These are phyloP conservation scores for Lepiota venenata DNA, from an alignment of 768 basidiomycete genomes.

Conservation along the genomic window DNA sequence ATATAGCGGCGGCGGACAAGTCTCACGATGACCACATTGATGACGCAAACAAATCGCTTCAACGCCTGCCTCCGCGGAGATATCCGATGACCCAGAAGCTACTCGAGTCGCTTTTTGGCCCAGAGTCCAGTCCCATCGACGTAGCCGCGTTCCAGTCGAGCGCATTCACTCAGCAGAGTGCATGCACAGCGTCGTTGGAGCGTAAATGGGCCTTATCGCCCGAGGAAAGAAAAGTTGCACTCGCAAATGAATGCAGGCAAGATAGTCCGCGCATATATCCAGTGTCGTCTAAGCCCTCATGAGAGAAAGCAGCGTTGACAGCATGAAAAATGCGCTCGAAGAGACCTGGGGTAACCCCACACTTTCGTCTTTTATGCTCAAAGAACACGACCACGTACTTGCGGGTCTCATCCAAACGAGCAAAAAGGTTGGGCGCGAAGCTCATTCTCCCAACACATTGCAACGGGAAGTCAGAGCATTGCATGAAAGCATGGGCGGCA, in stretches of 20 bases:
- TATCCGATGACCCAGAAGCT: constrained; percentile 21
- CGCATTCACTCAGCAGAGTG: constrained; percentile 17
- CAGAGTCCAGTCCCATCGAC: constrained; percentile 53
- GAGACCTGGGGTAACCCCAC: constrained; percentile 52
- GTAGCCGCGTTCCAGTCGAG: constrained; percentile 41
- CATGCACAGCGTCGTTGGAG: neutral
- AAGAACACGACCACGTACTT: constrained; percentile 48
- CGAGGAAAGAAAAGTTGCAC: constrained; percentile 22
- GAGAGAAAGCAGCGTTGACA: constrained; percentile 41
- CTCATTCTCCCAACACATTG: constrained; percentile 31
- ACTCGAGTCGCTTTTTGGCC: constrained; percentile 59
- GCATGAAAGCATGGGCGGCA: constrained; percentile 46
- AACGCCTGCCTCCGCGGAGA: constrained; percentile 20
- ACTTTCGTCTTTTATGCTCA: constrained; percentile 53
- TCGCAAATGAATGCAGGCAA: constrained; percentile 44
- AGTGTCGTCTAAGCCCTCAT: neutral
- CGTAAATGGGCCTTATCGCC: constrained; percentile 15
- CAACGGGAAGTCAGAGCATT: constrained; percentile 44
- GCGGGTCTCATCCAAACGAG: constrained; percentile 25
- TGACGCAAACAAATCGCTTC: neutral
- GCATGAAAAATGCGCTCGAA: constrained; percentile 41
- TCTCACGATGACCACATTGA: neutral
- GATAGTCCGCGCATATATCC: constrained; percentile 1
- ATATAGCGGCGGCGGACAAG: neutral
- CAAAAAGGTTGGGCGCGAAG: constrained; percentile 30